Evolutionary conservation across 108 stramenopile species (phyloP), one percentile per base, ranked within the genome.

Genomic region (Skeletonema marinoi): DNA sequence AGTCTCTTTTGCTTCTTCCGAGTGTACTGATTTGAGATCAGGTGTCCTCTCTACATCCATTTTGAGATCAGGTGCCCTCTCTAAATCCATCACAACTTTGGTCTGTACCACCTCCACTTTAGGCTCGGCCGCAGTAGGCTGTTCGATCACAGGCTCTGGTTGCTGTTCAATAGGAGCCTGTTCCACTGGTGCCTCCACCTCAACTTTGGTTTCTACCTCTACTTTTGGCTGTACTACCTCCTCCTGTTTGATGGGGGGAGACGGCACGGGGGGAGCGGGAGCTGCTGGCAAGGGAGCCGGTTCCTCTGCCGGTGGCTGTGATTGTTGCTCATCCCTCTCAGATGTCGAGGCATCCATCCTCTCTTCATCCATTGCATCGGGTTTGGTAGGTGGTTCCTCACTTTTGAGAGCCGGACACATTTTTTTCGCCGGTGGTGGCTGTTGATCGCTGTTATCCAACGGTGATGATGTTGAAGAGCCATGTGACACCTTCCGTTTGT

Each of bases 301-400:
- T 54, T 54, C 51, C 51, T 54, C 21, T 21, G 21, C 51, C 17
- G 21, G 51, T 54, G 51, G 51, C 51, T 54, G 51, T 21, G 51
- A 0, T 54, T 50, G 48, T 50, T 54, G 21, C 21, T 25, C 51
- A 54, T 54, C 51, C 51, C 51, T 54, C 21, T 16, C 51, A 8
- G 54, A 25, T 25, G 54, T 56, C 4, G 54, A 56, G 9, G 25
- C 54, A 29, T 56, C 54, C 54, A 25, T 56, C 25, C 25, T 56
- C 54, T 56, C 54, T 56, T 56, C 54, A 25, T 56, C 54, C 54
- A 56, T 56, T 56, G 54, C 25, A 56, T 56, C 54, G 7, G 54
- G 1, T 25, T 9, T 10, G 25, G 54, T 56, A 11, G 54, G 25
- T 56, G 54, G 54, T 56, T 56, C 54, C 54, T 56, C 54, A 56